phyloP scores from a whole-genome alignment of 2,329 filamentous ascomycete genomes.

The Ampelomyces quisqualis region DNA sequence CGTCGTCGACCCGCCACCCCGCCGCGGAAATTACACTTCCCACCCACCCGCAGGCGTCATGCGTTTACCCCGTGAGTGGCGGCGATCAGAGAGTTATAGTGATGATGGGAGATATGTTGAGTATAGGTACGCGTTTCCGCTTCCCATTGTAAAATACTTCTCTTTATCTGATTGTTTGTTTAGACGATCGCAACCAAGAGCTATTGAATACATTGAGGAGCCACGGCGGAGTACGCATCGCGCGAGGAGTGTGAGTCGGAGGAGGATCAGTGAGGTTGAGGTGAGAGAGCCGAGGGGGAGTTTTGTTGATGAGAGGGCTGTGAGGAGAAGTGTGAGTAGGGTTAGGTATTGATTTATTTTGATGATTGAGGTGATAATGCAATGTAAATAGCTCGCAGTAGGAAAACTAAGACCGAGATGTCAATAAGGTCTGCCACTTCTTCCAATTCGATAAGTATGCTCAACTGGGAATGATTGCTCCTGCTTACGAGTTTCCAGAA shows the following conservation, averaged over 20 bases:
- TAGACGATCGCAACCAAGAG: conserved; percentile 23
- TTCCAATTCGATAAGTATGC: too few species aligned
- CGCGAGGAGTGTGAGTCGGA: conserved; percentile 29
- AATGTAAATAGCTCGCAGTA: background rate
- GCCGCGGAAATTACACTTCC: conserved; percentile 35
- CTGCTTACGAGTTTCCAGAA: too few species aligned
- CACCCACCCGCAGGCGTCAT: conserved; percentile 38
- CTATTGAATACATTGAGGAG: conserved; percentile 34
- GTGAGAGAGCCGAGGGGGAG: conserved; percentile 27
- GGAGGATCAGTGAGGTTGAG: conserved; percentile 30
- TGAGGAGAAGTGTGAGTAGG: conserved; percentile 31
- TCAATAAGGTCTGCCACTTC: too few species aligned
- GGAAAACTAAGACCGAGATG: too few species aligned
- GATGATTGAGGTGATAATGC: too few species aligned
- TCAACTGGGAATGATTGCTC: too few species aligned
- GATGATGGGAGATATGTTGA: conserved; percentile 23
- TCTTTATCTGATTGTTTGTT: background rate
- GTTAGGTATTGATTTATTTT: background rate
- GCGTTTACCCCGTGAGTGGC: conserved; percentile 37
- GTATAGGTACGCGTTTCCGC: conserved; percentile 15
- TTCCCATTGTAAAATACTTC: too few species aligned
- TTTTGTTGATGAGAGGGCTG: conserved; percentile 29
- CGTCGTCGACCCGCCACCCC: conserved; percentile 36
- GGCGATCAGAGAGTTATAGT: conserved; percentile 21
- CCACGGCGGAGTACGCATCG: conserved; percentile 27